Percentiles rank a stretch among this genome's conserved stretches.
These are phyloP conservation scores for Candida anutae DNA, from an alignment of 1,139 yeast species.

Conservation along the genomic window DNA sequence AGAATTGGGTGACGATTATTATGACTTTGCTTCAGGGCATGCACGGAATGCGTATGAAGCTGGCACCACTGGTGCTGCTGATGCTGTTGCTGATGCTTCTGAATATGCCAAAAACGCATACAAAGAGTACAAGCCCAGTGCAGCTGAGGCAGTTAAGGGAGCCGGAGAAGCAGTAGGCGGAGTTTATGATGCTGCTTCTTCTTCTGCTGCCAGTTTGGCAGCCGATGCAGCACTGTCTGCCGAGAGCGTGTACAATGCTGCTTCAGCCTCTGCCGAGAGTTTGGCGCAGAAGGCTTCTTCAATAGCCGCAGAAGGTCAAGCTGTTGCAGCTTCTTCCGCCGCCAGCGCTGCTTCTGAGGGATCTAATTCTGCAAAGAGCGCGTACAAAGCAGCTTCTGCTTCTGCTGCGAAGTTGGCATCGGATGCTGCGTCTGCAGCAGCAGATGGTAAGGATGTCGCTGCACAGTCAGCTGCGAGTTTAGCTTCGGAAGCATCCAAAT, in stretches of 20 bases:
- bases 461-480: not conserved
- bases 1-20: no score
- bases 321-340: not conserved
- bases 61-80: not conserved
- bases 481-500: not conserved
- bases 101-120: conserved; percentile 2
- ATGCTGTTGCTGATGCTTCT: no score
- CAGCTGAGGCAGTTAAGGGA: conserved; percentile 2
- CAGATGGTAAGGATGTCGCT: not conserved
- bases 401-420: not conserved
- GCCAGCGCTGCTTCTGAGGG: not conserved
- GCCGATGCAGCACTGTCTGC: no score
- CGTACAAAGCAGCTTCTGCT: no score
- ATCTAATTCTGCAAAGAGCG: no score
- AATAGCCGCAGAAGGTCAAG: no score
- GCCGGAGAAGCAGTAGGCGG: conserved; percentile 3
- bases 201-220: conserved; percentile 4
- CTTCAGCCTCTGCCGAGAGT: no score
- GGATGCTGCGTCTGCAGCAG: not conserved
- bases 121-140: conserved; percentile 5
- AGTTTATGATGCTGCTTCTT: conserved; percentile 5
- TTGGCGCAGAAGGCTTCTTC: no score
- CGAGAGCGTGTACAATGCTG: no score
- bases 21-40: no score
- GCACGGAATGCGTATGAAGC: not conserved